Base-by-base conservation (phyloP, 129 eudicot species). In the Centaurea solstitialis region DNA sequence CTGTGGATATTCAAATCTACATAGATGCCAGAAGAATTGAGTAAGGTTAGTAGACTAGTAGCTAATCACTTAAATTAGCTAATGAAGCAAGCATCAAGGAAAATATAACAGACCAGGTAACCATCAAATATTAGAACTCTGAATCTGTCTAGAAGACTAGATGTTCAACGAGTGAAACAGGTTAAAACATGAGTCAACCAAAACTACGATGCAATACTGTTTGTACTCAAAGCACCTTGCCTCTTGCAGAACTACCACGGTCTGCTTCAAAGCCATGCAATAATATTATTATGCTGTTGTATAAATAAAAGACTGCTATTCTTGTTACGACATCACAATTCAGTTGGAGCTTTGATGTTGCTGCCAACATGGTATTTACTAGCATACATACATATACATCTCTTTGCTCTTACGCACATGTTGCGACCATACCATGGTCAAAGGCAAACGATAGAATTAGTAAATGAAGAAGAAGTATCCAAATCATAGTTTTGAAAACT, bases 1-100 rank as follows among this genome's bases (percentile, higher is more conserved):
- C 65, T 95, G 99, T 24, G 99, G 99, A 86, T 95, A 95, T 80
- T 95, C 99, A 85, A 95, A 95, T 28, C 99, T 95, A 83, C 79
- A 84, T 28, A 75, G 68, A 70, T 22, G 75, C 61, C 67, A 68
- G 6, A 80, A 74, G 67, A 43, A 38, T 68, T 35, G 61, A 39
- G 40, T 75, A 23, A 82, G 74, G 13, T 33, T 33, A 33, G 37
- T 3, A 33, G 37, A 33, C 37, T 37, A 17, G 50, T 26, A 70
- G 28, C 6, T 24, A 13, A 15, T 23, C 50, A 71, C 30, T 18
- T 61, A 3, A 50, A 15, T 70, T 13, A 9, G 7, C 11, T 33
- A 30, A 6, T 11, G 13, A 1, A 6, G 30, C 15, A 23, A 73
- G 28, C 24, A 18, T 62, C 68, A 62, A 62, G 67, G 28, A 62